Evolutionary conservation across 1,284 basidiomycete genomes (phyloP).

Genomic region (Leccinum angustisporum): DNA sequence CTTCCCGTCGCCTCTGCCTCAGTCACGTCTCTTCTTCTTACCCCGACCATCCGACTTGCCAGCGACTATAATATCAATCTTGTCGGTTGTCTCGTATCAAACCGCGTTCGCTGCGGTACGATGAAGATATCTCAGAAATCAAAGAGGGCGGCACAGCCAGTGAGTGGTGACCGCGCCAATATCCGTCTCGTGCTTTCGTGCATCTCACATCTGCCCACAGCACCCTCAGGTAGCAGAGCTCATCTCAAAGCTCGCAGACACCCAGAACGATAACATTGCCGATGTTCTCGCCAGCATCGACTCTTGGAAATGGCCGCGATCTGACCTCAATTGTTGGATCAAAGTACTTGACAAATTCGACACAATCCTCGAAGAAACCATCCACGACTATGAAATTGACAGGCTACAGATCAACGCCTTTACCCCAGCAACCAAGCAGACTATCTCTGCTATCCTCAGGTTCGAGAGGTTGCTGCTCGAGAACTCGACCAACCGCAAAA

Average conservation of each 20-base stretch:
- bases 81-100: slow-evolving; percentile 26
- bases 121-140: slow-evolving; percentile 83
- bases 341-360: slow-evolving; percentile 96
- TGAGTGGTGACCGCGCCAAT: slow-evolving; percentile 28
- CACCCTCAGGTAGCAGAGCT: slow-evolving; percentile 76
- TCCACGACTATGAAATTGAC: slow-evolving; percentile 82
- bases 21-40: slow-evolving; percentile 15
- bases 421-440: slow-evolving; percentile 72
- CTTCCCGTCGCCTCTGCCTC: slow-evolving; percentile 8
- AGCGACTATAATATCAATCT: slow-evolving; percentile 6
- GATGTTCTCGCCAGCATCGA: slow-evolving; percentile 65
- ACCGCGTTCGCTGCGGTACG: slow-evolving; percentile 52
- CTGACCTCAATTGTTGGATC: slow-evolving; percentile 97
- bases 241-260: slow-evolving; percentile 64
- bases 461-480: slow-evolving; percentile 92
- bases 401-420: slow-evolving; percentile 83
- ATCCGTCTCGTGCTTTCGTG: slow-evolving; percentile 28
- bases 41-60: slow-evolving; percentile 12
- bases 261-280: slow-evolving; percentile 64
- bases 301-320: slow-evolving; percentile 93
- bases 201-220: slow-evolving; percentile 41
- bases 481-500: slow-evolving; percentile 97
- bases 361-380: slow-evolving; percentile 78
- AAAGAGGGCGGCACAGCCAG: slow-evolving; percentile 72
- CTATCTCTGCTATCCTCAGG: slow-evolving; percentile 80